Evolutionary conservation across 2,329 filamentous ascomycete genomes (phyloP).

Genomic region (Cyphellophora attinorum): DNA sequence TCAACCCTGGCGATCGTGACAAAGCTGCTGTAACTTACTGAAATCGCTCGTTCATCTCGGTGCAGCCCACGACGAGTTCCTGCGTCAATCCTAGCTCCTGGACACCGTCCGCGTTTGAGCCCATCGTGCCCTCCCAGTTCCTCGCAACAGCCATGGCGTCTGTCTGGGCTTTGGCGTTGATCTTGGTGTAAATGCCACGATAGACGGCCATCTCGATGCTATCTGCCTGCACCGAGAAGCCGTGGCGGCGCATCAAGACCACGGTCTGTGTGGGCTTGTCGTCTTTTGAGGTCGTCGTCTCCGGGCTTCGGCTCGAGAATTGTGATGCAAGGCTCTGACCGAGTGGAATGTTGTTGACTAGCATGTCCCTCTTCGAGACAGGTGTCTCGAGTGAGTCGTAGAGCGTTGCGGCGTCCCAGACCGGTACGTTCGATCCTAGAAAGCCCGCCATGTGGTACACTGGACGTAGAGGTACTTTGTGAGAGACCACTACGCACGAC

Average conservation of each 20-base stretch:
- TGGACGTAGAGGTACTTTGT: constrained; percentile 30
- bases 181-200: constrained; percentile 35
- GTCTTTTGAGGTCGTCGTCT: no score
- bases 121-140: background rate
- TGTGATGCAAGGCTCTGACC: constrained; percentile 25
- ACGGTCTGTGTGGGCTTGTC: constrained; percentile 22
- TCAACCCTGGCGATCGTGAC: background rate
- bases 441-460: constrained; percentile 37
- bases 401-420: constrained; percentile 25
- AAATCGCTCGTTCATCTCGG: constrained; percentile 9
- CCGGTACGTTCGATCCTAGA: constrained; percentile 24
- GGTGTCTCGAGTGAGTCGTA: constrained; percentile 11
- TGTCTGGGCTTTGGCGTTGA: constrained; percentile 34
- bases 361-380: constrained; percentile 26
- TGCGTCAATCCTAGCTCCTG: constrained; percentile 10
- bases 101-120: constrained; percentile 1
- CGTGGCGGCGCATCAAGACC: constrained; percentile 38
- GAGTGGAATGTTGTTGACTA: constrained; percentile 27
- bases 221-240: constrained; percentile 30
- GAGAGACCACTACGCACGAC: constrained; percentile 28
- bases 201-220: constrained; percentile 33
- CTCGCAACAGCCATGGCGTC: constrained; percentile 22
- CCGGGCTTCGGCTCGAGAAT: constrained; percentile 19
- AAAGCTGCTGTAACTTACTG: no score
- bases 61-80: constrained; percentile 9